phyloP scores from a whole-genome alignment of 805 yeast species.

The Candida morakotiae region DNA sequence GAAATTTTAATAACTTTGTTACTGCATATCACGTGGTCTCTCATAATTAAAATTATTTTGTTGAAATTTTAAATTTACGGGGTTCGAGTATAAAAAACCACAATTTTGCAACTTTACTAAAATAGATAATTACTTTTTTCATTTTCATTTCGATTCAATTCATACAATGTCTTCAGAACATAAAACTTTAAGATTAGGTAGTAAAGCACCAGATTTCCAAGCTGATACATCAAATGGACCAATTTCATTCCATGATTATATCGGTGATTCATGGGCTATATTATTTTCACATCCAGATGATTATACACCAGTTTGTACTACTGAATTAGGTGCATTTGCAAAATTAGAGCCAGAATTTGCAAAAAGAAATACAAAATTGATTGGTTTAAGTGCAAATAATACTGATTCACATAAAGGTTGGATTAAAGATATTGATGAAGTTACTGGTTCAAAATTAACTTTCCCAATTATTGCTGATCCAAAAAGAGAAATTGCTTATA shows the following conservation, averaged over 20 bases:
- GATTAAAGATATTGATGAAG: conserved; percentile 89
- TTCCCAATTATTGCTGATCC: conserved; percentile 93
- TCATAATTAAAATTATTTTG: neutral
- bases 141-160: neutral
- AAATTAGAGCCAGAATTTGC: conserved; percentile 84
- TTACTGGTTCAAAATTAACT: conserved; percentile 67
- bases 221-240: conserved; percentile 81
- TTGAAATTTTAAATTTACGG: neutral
- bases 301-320: conserved; percentile 95
- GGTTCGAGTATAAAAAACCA: neutral
- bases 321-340: conserved; percentile 93
- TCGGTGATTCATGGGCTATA: conserved; percentile 83
- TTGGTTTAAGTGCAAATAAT: conserved; percentile 86
- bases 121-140: neutral
- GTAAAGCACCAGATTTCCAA: conserved; percentile 82
- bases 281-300: conserved; percentile 94
- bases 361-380: conserved; percentile 79
- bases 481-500: conserved; percentile 72
- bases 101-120: neutral
- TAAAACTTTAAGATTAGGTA: conserved; percentile 61
- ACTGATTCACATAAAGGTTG: conserved; percentile 76
- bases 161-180: conserved; percentile 11
- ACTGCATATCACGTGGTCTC: conserved; percentile 4
- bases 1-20: too few species aligned
- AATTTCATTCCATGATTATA: conserved; percentile 81